Conservation (phyloP, 306 rosid species). For the Arachis hypogaea region DNA sequence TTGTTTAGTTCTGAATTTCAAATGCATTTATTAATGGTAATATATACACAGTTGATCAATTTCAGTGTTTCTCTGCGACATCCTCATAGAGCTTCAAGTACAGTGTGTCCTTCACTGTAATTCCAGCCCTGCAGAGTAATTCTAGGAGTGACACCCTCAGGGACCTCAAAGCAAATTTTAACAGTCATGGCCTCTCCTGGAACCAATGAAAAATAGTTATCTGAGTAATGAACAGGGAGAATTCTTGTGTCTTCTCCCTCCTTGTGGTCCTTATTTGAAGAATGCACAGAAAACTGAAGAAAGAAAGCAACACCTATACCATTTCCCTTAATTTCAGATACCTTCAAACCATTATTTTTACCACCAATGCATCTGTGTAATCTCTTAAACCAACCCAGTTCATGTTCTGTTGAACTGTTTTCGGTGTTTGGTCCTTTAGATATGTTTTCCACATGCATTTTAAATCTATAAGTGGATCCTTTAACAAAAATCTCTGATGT, state of each 20-base stretch:
- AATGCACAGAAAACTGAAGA: conserved; percentile 83
- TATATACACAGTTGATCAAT: conserved; percentile 7
- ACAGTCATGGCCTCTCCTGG: conserved; percentile 79
- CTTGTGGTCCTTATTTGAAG: conserved; percentile 50
- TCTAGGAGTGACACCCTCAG: conserved; percentile 67
- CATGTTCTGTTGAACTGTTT: conserved; percentile 49
- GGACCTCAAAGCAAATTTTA: conserved; percentile 68
- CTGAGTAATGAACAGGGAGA: conserved; percentile 90
- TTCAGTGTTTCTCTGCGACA: conserved; percentile 25
- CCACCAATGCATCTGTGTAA: conserved; percentile 49
- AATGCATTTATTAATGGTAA: conserved; percentile 7
- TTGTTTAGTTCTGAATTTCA: not conserved
- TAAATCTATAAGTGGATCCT: conserved; percentile 65
- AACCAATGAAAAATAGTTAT: conserved; percentile 91
- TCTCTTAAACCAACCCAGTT: conserved; percentile 55
- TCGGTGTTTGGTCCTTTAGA: conserved; percentile 57
- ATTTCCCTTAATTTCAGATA: conserved; percentile 59
- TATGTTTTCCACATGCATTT: conserved; percentile 69
- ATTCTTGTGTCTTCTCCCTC: conserved; percentile 87
- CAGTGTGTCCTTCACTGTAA: conserved; percentile 49
- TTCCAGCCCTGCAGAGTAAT: conserved; percentile 83
- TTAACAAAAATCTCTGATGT: conserved; percentile 57
- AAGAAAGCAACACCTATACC: conserved; percentile 89
- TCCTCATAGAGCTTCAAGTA: conserved; percentile 40
- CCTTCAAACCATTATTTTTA: conserved; percentile 49